A percentile compares a stretch with the other conserved stretches of the same genome.
phyloP scores from a whole-genome alignment of 2,329 filamentous ascomycete genomes.

The Ophiostoma sp. region DNA sequence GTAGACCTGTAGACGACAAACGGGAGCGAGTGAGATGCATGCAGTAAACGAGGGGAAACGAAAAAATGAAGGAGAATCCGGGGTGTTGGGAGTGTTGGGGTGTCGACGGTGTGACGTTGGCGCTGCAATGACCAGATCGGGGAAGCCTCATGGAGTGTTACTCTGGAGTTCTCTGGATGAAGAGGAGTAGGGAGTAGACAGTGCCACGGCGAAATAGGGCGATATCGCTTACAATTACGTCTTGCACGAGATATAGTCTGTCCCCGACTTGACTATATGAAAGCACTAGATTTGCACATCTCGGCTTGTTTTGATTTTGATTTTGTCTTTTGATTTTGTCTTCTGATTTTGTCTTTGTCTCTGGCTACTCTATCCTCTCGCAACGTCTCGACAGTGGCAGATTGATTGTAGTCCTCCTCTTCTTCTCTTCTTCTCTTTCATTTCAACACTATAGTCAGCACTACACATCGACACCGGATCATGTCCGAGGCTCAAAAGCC shows the following conservation, averaged over 20 bases:
- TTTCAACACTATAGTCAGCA: background rate
- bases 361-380: too few relatives aligned
- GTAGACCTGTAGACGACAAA: background rate
- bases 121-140: slow-evolving; percentile 1
- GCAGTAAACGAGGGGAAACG: background rate
- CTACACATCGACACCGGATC: background rate
- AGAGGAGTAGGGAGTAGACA: slow-evolving; percentile 6
- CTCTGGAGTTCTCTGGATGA: too few relatives aligned
- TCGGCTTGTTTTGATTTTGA: background rate
- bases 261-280: slow-evolving; percentile 2
- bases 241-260: background rate
- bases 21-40: background rate
- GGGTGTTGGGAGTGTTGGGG: background rate
- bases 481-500: slow-evolving; percentile 22
- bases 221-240: background rate
- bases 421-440: background rate
- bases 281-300: slow-evolving; percentile 1
- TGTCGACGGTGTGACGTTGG: background rate
- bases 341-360: too few relatives aligned
- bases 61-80: background rate
- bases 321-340: background rate
- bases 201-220: background rate
- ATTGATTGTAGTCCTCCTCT: too few relatives aligned
- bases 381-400: too few relatives aligned
- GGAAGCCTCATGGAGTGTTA: background rate